A percentile compares a stretch with the other conserved stretches of the same genome.
Conservation (phyloP, 495 filamentous ascomycete genomes). For the Neurospora tetrasperma region DNA sequence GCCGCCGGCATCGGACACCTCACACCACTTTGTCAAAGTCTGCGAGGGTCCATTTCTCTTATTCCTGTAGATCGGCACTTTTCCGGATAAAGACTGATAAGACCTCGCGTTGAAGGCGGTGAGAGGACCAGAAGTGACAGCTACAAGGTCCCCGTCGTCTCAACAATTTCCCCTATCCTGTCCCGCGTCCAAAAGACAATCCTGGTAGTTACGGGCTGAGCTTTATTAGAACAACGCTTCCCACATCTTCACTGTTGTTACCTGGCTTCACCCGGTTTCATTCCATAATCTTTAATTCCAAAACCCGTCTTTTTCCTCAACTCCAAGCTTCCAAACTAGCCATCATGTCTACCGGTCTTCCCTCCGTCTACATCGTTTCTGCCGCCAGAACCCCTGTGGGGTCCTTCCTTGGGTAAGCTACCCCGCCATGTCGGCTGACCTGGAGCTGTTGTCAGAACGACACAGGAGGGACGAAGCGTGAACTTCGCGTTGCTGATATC, state of each 20-base stretch:
- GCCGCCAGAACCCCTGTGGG: slow-evolving; percentile 84
- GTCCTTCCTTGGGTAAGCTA: slow-evolving; percentile 72
- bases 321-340: neutral
- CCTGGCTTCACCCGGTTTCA: neutral
- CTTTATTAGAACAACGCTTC: neutral
- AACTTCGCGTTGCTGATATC: slow-evolving; percentile 13
- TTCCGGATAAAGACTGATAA: neutral
- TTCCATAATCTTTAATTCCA: neutral
- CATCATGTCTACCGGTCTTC: slow-evolving; percentile 29
- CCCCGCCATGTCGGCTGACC: slow-evolving; percentile 10
- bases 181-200: neutral
- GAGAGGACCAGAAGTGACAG: neutral
- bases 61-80: neutral
- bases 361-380: slow-evolving; percentile 92
- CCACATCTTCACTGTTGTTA: neutral
- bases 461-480: neutral
- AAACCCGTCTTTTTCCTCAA: neutral
- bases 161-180: neutral
- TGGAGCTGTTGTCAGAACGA: slow-evolving; percentile 3
- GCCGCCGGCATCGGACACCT: neutral
- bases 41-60: neutral
- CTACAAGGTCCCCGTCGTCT: neutral
- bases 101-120: neutral
- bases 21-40: neutral
- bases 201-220: neutral